Percentiles rank a stretch among this genome's conserved stretches.
Evolutionary conservation across 169 alveolate genomes (phyloP).

Genomic region (Fabrea salina): DNA sequence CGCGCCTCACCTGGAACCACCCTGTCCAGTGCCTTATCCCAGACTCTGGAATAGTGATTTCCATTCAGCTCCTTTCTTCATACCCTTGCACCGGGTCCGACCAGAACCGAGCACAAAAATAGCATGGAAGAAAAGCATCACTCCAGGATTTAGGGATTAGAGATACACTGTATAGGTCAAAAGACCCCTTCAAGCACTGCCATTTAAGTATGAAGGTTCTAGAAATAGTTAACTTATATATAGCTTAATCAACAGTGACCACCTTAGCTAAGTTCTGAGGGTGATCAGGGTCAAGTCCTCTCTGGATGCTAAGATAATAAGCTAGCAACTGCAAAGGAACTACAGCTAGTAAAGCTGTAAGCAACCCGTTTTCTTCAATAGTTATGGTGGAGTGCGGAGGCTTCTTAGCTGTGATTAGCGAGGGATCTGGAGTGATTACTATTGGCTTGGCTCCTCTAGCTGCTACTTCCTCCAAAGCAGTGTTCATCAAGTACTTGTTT

Average conservation of each 20-base stretch:
- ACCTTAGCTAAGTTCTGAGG: conserved; percentile 57
- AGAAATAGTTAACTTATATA: no score
- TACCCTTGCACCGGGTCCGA: no score
- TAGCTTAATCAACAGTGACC: background rate
- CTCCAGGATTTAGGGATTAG: no score
- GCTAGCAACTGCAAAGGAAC: conserved; percentile 85
- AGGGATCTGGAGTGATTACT: conserved; percentile 72
- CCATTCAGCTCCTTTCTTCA: no score
- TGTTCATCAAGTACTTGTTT: conserved; percentile 77
- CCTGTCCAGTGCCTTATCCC: no score
- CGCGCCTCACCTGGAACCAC: no score
- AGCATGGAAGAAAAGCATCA: no score
- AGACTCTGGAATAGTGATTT: no score
- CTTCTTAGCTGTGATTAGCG: background rate
- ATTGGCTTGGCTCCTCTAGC: conserved; percentile 92
- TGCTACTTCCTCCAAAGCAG: conserved; percentile 90
- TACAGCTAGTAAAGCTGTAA: conserved; percentile 84
- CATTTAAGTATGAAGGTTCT: no score
- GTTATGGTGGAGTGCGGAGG: background rate
- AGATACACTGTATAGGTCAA: no score
- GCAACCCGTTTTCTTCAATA: conserved; percentile 57
- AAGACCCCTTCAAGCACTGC: no score
- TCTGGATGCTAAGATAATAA: conserved; percentile 66
- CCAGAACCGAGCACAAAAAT: no score
- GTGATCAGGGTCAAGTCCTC: conserved; percentile 80